Evolutionary conservation across 352 stramenopile species (phyloP).

Genomic region (Nothophytophthora sp.): DNA sequence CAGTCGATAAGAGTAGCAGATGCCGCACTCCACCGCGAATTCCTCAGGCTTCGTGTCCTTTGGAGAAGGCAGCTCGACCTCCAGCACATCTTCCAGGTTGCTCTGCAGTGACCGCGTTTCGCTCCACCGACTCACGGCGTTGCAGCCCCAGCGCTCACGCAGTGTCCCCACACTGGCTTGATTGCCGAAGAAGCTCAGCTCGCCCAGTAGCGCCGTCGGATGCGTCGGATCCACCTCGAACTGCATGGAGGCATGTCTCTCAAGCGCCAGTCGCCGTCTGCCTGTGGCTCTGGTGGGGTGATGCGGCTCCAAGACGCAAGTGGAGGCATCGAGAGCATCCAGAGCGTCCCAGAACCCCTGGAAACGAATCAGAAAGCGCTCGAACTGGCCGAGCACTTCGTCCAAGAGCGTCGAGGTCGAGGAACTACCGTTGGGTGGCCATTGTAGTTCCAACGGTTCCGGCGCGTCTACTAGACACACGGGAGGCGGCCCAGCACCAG

Average conservation of each 20-base stretch:
- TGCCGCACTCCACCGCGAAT: constrained; percentile 86
- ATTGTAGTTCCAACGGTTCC: constrained; percentile 43
- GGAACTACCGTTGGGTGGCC: constrained; percentile 11
- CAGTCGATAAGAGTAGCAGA: constrained; percentile 88
- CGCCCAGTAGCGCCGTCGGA: constrained; percentile 43
- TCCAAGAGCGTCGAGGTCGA: constrained; percentile 16
- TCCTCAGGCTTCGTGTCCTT: constrained; percentile 49
- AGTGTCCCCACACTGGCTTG: constrained; percentile 50
- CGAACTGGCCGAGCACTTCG: constrained; percentile 48
- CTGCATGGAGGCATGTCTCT: constrained; percentile 72
- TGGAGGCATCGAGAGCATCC: constrained; percentile 70
- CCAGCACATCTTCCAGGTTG: constrained; percentile 70
- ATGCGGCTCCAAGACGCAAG: constrained; percentile 80
- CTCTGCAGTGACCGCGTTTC: constrained; percentile 46
- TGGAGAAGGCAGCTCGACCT: constrained; percentile 63
- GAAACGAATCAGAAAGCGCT: constrained; percentile 55
- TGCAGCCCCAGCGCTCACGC: constrained; percentile 60
- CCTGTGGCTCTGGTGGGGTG: constrained; percentile 65
- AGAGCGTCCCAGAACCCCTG: constrained; percentile 82
- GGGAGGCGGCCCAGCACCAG: not conserved
- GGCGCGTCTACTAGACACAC: constrained; percentile 59
- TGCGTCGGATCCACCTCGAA: constrained; percentile 56
- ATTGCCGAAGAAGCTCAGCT: constrained; percentile 80
- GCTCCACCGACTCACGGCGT: constrained; percentile 57
- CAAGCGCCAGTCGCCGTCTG: constrained; percentile 60